These are phyloP conservation scores for Cubamyces lactineus DNA, from an alignment of 768 basidiomycete species.

Conservation along the genomic window DNA sequence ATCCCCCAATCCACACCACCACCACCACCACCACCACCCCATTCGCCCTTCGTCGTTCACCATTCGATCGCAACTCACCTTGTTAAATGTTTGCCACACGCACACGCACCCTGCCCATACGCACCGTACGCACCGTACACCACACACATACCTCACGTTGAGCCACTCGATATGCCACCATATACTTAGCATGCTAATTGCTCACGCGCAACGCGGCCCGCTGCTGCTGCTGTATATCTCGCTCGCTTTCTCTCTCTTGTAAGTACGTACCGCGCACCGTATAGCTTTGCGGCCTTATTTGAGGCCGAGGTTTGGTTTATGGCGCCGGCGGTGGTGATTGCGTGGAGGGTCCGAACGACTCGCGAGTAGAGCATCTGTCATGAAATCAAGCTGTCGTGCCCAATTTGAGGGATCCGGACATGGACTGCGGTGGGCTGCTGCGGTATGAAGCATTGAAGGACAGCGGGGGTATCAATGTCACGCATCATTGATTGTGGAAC, in stretches of 20 bases:
- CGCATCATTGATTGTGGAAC: too few species aligned
- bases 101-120: neutral
- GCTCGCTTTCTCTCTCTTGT: neutral
- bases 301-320: neutral
- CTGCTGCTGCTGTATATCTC: slow-evolving; percentile 23
- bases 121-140: neutral
- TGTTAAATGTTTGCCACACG: neutral
- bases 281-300: neutral
- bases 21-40: too few species aligned
- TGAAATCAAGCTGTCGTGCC: too few species aligned
- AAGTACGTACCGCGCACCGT: slow-evolving; percentile 15
- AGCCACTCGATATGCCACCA: too few species aligned
- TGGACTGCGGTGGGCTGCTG: too few species aligned
- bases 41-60: neutral
- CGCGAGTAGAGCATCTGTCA: too few species aligned
- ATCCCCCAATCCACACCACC: neutral
- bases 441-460: too few species aligned
- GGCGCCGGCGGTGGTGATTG: too few species aligned
- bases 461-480: too few species aligned
- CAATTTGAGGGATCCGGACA: neutral
- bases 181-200: slow-evolving; percentile 23
- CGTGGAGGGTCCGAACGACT: too few species aligned
- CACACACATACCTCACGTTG: neutral
- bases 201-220: slow-evolving; percentile 17
- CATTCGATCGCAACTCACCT: neutral